Evolutionary conservation across 768 basidiomycete genomes (phyloP), one percentile per base, ranked within the genome.

Genomic region (Coprinopsis sp.): DNA sequence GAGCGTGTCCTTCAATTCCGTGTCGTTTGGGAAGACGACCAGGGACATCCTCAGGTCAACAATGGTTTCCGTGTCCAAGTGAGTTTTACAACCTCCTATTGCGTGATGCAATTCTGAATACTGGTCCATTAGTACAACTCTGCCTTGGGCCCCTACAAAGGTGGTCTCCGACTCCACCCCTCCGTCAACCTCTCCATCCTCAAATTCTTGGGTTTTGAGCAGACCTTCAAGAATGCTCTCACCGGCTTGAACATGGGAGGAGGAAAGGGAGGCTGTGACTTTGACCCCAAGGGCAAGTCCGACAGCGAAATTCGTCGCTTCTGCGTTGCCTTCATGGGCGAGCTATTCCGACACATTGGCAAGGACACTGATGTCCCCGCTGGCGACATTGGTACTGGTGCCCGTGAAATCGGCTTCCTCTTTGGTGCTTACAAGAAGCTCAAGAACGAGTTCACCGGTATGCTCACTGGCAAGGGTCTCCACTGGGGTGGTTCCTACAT

Each of bases 121-220:
- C 39, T 28, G 16, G 18, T 33, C 44, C 33, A 21, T 22, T 56
- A 83, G 79, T 87, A 81, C 72, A 84, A 84, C 74, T 86, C 84
- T 37, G 82, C 82, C 22, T 74, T 88, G 24, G 85, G 85, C 45
- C 85, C 85, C 33, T 85, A 85, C 74, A 84, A 85, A 64, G 85
- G 85, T 51, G 84, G 84, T 64, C 78, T 87, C 55, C 80, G 85
- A 53, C 76, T 88, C 42, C 84, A 87, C 71, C 83, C 84, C 51
- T 78, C 80, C 43, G 85, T 88, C 68, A 87, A 86, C 71, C 76
- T 88, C 30, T 84, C 82, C 56, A 86, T 88, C 69, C 77, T 88
- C 65, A 88, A 88, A 63, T 88, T 88, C 80, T 77, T 88, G 53
- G 85, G 84, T 36, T 84, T 86, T 66, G 85, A 88, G 67, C 85